These are phyloP conservation scores for Extremus antarcticus DNA, from an alignment of 495 filamentous ascomycete species.

Conservation along the genomic window DNA sequence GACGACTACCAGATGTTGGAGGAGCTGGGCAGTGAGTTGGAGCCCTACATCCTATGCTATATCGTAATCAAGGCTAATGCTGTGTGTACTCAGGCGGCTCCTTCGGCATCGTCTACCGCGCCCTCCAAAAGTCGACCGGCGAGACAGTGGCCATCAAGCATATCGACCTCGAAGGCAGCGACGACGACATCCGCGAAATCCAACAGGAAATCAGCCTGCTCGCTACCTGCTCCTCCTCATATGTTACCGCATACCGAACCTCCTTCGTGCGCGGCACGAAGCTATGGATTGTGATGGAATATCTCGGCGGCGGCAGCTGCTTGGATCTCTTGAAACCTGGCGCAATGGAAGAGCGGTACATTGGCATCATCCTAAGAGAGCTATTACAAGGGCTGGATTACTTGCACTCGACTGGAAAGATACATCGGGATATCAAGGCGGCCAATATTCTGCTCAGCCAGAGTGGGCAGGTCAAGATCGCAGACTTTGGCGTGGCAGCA, in stretches of 20 bases:
- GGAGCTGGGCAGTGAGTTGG: conserved; percentile 77
- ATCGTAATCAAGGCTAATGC: background rate
- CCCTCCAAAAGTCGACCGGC: conserved; percentile 66
- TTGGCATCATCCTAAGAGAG: conserved; percentile 86
- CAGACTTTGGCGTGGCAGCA: conserved; percentile 95
- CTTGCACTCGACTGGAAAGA: conserved; percentile 85
- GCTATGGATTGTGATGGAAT: conserved; percentile 97
- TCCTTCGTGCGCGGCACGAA: conserved; percentile 91
- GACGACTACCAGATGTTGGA: conserved; percentile 80
- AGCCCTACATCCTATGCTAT: background rate
- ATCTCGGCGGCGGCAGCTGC: conserved; percentile 86
- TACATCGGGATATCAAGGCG: conserved; percentile 89
- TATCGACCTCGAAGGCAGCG: conserved; percentile 95
- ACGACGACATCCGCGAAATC: conserved; percentile 98
- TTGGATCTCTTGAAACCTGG: conserved; percentile 86
- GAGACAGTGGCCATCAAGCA: conserved; percentile 88
- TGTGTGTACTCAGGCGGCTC: conserved; percentile 14
- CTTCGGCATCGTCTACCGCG: conserved; percentile 22
- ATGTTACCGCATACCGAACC: conserved; percentile 93
- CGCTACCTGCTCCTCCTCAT: conserved; percentile 83
- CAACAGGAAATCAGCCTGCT: conserved; percentile 96
- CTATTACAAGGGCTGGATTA: conserved; percentile 85
- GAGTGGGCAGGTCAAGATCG: conserved; percentile 87
- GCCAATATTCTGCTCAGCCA: conserved; percentile 47
- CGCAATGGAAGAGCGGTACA: conserved; percentile 84